A percentile compares a stretch with the other conserved stretches of the same genome.
phyloP scores from a whole-genome alignment of 768 basidiomycete species.

The Harrya chromipes region DNA sequence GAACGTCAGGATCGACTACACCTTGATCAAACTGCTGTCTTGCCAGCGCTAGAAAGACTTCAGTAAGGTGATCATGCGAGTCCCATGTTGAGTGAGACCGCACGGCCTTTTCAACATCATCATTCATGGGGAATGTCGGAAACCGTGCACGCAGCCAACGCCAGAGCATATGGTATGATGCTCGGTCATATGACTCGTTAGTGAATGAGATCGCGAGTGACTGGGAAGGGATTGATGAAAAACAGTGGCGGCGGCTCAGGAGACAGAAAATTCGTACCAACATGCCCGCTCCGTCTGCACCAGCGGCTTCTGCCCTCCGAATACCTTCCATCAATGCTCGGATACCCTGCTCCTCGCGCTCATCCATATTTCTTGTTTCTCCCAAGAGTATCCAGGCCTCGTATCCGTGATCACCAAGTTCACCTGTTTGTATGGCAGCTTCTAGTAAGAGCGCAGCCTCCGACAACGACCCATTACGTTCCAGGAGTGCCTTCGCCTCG shows the following conservation, averaged over 20 bases:
- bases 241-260: not conserved
- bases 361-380: slow-evolving; percentile 86
- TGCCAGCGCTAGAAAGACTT: slow-evolving; percentile 80
- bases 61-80: slow-evolving; percentile 72
- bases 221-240: slow-evolving; percentile 39
- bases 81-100: slow-evolving; percentile 71
- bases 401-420: slow-evolving; percentile 76
- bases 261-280: slow-evolving; percentile 45
- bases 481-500: slow-evolving; percentile 75
- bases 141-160: slow-evolving; percentile 76
- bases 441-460: slow-evolving; percentile 87
- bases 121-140: slow-evolving; percentile 52
- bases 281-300: slow-evolving; percentile 69
- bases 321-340: slow-evolving; percentile 75
- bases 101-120: slow-evolving; percentile 54
- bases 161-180: slow-evolving; percentile 79
- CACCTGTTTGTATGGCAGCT: slow-evolving; percentile 82
- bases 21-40: slow-evolving; percentile 75
- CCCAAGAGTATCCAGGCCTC: slow-evolving; percentile 94
- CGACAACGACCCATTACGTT: slow-evolving; percentile 79
- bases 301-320: slow-evolving; percentile 57
- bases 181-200: slow-evolving; percentile 88
- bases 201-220: slow-evolving; percentile 95
- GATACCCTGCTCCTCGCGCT: slow-evolving; percentile 81
- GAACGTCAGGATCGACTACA: slow-evolving; percentile 82